Conservation (phyloP, 1,139 yeast genomes). For the Magnusiomyces paraingens region DNA sequence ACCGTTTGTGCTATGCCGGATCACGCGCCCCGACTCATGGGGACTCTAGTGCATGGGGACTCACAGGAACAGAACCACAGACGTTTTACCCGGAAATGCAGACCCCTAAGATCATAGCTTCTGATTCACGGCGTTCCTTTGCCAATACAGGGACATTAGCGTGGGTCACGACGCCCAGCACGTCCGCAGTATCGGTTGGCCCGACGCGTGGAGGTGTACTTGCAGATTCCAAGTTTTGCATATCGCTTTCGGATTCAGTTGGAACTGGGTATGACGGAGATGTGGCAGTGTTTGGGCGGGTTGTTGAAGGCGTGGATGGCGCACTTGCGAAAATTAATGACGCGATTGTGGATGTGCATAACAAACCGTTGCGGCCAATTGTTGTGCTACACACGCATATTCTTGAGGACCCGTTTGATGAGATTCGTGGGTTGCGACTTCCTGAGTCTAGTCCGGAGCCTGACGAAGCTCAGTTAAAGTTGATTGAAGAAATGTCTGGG, state of each 20-base stretch:
- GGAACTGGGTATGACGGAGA: slow-evolving; percentile 17
- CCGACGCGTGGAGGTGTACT: slow-evolving; percentile 14
- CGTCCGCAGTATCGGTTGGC: slow-evolving; percentile 7
- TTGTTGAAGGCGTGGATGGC: slow-evolving; percentile 44
- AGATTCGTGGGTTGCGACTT: slow-evolving; percentile 18
- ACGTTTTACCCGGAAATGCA: slow-evolving; percentile 12
- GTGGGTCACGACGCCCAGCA: slow-evolving; percentile 8
- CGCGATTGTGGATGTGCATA: slow-evolving; percentile 36
- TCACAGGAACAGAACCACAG: slow-evolving; percentile 4
- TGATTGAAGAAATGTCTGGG: slow-evolving; percentile 14
- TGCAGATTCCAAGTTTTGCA: slow-evolving; percentile 32
- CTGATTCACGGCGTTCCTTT: slow-evolving; percentile 3
- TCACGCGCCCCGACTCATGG: background rate
- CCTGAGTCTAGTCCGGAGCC: slow-evolving; percentile 35
- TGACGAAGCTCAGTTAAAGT: slow-evolving; percentile 33
- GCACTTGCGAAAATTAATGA: slow-evolving; percentile 42
- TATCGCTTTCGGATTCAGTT: slow-evolving; percentile 27
- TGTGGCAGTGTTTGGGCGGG: slow-evolving; percentile 42
- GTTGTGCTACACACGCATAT: slow-evolving; percentile 47
- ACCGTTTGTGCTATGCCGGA: slow-evolving; percentile 19
- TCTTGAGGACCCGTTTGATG: slow-evolving; percentile 51
- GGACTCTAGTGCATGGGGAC: slow-evolving; percentile 9
- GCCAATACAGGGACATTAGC: slow-evolving; percentile 12
- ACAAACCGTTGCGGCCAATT: slow-evolving; percentile 44
- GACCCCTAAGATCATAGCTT: background rate